Evolutionary conservation across 2,329 filamentous ascomycete species (phyloP).

Genomic region (Colletotrichum cordylinicola): DNA sequence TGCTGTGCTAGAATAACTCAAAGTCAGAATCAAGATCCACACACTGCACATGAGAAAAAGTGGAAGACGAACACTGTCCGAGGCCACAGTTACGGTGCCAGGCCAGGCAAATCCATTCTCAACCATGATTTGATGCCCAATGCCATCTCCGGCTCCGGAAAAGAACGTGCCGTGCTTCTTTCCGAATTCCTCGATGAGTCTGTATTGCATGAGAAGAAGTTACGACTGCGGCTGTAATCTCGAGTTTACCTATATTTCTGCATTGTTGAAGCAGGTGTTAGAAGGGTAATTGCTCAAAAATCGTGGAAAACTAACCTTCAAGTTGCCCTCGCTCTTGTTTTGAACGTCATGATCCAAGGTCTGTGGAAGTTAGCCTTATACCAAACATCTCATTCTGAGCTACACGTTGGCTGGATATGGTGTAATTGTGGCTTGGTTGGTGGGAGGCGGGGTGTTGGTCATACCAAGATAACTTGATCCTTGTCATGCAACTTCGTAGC

Average conservation of each 20-base stretch:
- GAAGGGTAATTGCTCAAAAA: not conserved
- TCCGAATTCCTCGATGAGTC: conserved; percentile 82
- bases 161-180: conserved; percentile 79
- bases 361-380: not conserved
- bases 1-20: conserved; percentile 59
- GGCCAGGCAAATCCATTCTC: conserved; percentile 88
- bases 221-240: accelerated
- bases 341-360: conserved; percentile 90
- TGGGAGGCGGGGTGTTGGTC: accelerated
- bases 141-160: conserved; percentile 73
- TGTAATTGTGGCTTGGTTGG: not conserved
- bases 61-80: conserved; percentile 53
- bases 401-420: not conserved
- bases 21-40: accelerated
- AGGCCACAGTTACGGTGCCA: conserved; percentile 81
- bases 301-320: not conserved
- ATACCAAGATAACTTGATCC: conserved; percentile 73
- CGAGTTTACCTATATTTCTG: not conserved
- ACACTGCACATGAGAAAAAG: accelerated
- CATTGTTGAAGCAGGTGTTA: not conserved
- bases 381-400: accelerated
- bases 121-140: conserved; percentile 89
- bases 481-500: conserved; percentile 75
- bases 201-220: conserved; percentile 73
- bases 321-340: conserved; percentile 77